Percentiles rank a stretch among this genome's conserved stretches.
phyloP scores from a whole-genome alignment of 2,329 filamentous ascomycete genomes.

The Tolypocladium inflatum region DNA sequence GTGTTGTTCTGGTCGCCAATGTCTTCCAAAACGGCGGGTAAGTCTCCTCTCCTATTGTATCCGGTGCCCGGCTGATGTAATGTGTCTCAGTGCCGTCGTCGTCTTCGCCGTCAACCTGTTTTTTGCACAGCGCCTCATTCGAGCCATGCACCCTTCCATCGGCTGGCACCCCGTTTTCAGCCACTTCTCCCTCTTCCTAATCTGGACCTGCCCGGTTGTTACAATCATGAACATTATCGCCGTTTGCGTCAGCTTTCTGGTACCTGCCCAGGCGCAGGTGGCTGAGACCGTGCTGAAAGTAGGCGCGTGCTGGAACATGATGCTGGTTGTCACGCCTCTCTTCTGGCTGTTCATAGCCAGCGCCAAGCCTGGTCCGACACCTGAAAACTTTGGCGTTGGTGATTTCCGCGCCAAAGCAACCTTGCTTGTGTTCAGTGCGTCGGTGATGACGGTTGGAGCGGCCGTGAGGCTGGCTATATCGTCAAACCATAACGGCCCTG shows the following conservation, averaged over 20 bases:
- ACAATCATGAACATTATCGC: conserved; percentile 22
- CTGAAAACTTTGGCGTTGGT: conserved; percentile 22
- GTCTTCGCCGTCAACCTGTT: conserved; percentile 27
- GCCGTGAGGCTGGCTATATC: conserved; percentile 13
- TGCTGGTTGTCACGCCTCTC: conserved; percentile 12
- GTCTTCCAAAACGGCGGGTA: conserved; percentile 26
- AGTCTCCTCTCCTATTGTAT: not conserved
- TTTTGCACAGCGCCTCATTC: conserved; percentile 27
- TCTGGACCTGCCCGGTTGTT: conserved; percentile 16
- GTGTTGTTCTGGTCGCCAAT: conserved; percentile 21
- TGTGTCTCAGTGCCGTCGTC: conserved; percentile 16
- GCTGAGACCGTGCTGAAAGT: conserved; percentile 9
- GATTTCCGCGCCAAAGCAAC: conserved; percentile 16
- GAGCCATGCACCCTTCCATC: conserved; percentile 23
- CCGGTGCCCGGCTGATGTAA: not conserved
- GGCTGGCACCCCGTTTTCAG: conserved; percentile 23
- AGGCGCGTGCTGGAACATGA: conserved; percentile 12
- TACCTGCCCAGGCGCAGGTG: not conserved
- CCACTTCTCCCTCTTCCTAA: conserved; percentile 10
- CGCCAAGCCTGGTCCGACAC: conserved; percentile 15
- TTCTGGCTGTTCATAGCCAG: conserved; percentile 12
- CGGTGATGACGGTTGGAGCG: conserved; percentile 10
- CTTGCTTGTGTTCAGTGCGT: conserved; percentile 13
- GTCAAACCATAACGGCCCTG: conserved; percentile 9
- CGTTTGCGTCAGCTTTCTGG: conserved; percentile 14